Evolutionary conservation across 139 green algal genomes (phyloP).

Genomic region (Nannochloris sp.): DNA sequence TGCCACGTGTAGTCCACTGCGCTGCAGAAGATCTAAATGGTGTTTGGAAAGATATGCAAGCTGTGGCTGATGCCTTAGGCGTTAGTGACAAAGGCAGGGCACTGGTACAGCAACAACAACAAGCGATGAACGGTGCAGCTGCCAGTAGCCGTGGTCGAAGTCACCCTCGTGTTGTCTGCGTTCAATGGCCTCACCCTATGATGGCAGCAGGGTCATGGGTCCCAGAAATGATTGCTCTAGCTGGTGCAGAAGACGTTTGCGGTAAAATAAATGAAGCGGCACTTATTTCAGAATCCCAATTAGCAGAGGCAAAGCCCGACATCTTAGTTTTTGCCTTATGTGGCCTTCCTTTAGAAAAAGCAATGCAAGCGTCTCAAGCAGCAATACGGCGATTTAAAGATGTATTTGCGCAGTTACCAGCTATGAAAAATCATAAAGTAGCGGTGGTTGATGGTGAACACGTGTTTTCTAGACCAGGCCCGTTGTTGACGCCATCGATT

Average conservation of each 20-base stretch:
- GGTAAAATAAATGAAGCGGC: constrained; percentile 10
- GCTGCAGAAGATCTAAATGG: constrained; percentile 33
- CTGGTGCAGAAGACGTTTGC: constrained; percentile 38
- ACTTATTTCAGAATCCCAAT: constrained; percentile 11
- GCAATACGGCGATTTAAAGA: constrained; percentile 10
- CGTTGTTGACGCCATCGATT: constrained; percentile 26
- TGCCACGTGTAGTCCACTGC: constrained; percentile 42
- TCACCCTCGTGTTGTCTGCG: constrained; percentile 27
- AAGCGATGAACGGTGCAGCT: constrained; percentile 21
- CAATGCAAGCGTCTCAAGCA: not conserved
- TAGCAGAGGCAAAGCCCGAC: constrained; percentile 26
- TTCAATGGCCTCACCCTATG: constrained; percentile 53
- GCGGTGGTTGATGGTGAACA: constrained; percentile 31
- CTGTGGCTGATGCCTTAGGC: constrained; percentile 34
- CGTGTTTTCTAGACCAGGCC: constrained; percentile 36
- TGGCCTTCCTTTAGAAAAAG: constrained; percentile 30
- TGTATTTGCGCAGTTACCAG: not conserved
- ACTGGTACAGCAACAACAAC: constrained; percentile 12
- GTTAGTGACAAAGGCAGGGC: constrained; percentile 4
- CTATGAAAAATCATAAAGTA: not conserved
- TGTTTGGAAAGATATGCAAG: constrained; percentile 40
- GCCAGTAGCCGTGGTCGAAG: constrained; percentile 18
- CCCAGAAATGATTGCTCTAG: constrained; percentile 43
- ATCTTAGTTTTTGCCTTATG: constrained; percentile 57
- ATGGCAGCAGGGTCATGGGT: constrained; percentile 53